Conservation (phyloP, 2,329 filamentous ascomycete species). For the Bimuria novae-zelandiae region DNA sequence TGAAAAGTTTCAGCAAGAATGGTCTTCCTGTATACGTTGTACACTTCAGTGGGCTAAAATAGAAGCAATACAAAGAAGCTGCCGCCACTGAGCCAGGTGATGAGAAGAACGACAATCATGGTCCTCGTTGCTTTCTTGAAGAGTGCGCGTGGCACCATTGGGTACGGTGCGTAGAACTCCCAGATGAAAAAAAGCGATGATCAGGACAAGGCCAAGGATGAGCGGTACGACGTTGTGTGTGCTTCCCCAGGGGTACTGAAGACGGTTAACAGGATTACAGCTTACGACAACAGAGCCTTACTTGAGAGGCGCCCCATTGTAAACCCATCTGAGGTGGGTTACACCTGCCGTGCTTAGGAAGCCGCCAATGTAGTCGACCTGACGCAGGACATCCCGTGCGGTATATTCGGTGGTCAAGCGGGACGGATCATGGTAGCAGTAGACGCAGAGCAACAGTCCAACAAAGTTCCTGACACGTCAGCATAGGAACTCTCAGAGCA, state of each 20-base stretch:
- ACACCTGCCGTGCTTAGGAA: constrained; percentile 36
- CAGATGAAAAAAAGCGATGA: constrained; percentile 59
- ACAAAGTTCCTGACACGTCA: constrained; percentile 51
- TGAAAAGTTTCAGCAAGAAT: not conserved
- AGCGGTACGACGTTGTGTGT: constrained; percentile 60
- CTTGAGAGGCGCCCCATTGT: constrained; percentile 44
- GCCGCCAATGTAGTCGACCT: constrained; percentile 40
- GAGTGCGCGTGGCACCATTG: constrained; percentile 49
- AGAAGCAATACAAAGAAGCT: constrained; percentile 43
- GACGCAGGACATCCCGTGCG: constrained; percentile 28
- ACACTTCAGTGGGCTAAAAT: constrained; percentile 42
- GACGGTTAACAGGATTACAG: constrained; percentile 35
- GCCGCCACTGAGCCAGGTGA: constrained; percentile 41
- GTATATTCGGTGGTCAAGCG: constrained; percentile 48
- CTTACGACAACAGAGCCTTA: constrained; percentile 10
- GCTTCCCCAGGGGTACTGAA: constrained; percentile 62
- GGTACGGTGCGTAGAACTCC: constrained; percentile 49
- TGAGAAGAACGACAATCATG: constrained; percentile 38
- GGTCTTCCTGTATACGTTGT: constrained; percentile 42
- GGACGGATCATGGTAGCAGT: constrained; percentile 50
- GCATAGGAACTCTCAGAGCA: too few species aligned
- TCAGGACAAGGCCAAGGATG: constrained; percentile 55
- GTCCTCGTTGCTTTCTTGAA: constrained; percentile 38
- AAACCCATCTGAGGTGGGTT: constrained; percentile 42
- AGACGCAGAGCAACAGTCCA: constrained; percentile 56